These are phyloP conservation scores for Coffea eugenioides DNA, from an alignment of 257 asterid genomes.

Conservation along the genomic window DNA sequence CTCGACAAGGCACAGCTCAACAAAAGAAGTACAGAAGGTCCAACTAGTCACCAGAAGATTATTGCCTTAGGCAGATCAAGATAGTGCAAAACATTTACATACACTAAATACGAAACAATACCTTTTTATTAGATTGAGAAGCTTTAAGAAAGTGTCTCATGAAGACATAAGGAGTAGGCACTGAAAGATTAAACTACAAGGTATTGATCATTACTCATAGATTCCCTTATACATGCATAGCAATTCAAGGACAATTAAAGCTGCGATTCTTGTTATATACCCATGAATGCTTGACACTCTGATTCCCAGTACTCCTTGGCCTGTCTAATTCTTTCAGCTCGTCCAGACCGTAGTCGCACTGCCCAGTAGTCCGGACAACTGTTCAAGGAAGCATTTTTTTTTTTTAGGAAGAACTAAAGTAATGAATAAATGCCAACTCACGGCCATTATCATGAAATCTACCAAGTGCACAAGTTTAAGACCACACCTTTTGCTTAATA, in stretches of 20 bases:
- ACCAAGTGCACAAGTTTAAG: not conserved
- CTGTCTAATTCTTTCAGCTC: constrained; percentile 65
- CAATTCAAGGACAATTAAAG: not conserved
- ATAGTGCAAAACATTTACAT: no score
- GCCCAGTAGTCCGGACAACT: constrained; percentile 82
- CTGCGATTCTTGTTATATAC: constrained; percentile 36
- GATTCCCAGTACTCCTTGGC: constrained; percentile 92
- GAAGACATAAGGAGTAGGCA: no score
- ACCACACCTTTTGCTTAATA: constrained; percentile 60
- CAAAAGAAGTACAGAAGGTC: no score
- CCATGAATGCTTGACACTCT: constrained; percentile 70
- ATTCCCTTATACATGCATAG: not conserved
- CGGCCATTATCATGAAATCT: not conserved
- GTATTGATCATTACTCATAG: no score
- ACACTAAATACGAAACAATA: no score
- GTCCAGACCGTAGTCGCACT: constrained; percentile 63
- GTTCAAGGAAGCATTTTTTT: constrained; percentile 20
- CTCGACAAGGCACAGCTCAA: no score
- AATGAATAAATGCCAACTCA: no score
- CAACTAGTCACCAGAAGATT: no score
- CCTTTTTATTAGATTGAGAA: no score
- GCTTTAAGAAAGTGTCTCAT: no score
- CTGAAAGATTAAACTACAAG: no score
- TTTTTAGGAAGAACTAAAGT: not conserved
- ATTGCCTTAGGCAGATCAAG: no score